Base-by-base conservation (phyloP, 2,329 filamentous ascomycete genomes). In the Amesomyces nigricolor region DNA sequence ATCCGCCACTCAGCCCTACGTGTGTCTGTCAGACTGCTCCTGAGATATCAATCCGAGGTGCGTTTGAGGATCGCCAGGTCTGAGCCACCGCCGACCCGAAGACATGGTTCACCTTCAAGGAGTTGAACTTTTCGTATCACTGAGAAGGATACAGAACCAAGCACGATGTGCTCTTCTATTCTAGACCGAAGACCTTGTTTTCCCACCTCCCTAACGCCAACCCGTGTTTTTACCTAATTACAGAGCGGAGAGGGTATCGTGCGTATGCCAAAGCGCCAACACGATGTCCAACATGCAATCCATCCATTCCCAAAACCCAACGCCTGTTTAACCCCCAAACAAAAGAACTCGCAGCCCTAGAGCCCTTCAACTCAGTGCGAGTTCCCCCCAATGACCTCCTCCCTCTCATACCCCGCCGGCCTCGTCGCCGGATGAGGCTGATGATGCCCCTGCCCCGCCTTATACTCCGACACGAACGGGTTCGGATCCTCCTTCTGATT, bases 401-500 rank as follows among this genome's bases (percentile, higher is more conserved):
- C 73, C 29, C 92, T 78, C 68, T 96, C 91, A 80, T 88, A 99
- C 0, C 94, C 94, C 0, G 77, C 77, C 0, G 86, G 78, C 68
- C 84, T 81, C 29, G 78, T 64, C 46, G 84, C 79, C 0, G 82
- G 81, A 4, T 87, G 88, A 62, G 92, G 89, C 22, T 83, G 81
- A 59, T 77, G 76, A 14, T 52, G 49, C 30, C 56, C 52, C 5
- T 74, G 74, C 13, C 76, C 75, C 59, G 90, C 82, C 71, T 88
- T 89, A 75, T 92, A 96, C 64, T 85, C 79, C 70, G 85, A 88
- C 45, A 89, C 86, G 67, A 94, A 99, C 2, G 94, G 94, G 67
- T 99, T 99, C 2, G 92, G 91, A 67, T 99, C 94, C 35, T 85
- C 78, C 51, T 82, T 84, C 68, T 94, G 90, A 63, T 95, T 77